Percentiles rank a stretch among this genome's conserved stretches.
These are phyloP conservation scores for Nidularia sp. DNA, from an alignment of 768 basidiomycete genomes.

Conservation along the genomic window DNA sequence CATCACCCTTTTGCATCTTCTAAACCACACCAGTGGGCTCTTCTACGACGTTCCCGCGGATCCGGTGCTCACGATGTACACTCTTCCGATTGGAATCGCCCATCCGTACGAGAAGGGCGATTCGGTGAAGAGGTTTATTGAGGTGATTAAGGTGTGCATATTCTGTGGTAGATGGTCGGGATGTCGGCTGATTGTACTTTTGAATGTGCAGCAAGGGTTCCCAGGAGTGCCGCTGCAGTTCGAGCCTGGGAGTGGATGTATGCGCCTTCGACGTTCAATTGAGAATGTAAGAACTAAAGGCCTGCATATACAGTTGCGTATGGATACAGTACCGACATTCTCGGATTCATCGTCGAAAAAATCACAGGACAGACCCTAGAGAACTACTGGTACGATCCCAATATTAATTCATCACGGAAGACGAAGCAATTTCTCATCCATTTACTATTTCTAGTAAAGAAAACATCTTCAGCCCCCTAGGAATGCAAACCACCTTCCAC, in stretches of 20 bases:
- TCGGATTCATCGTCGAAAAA: constrained; percentile 25
- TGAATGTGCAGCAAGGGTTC: constrained; percentile 11
- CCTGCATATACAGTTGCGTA: constrained; percentile 16
- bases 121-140: constrained; percentile 10
- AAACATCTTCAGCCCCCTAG: constrained; percentile 24
- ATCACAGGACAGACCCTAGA: constrained; percentile 21
- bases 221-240: constrained; percentile 20
- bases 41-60: constrained; percentile 15
- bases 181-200: too few species aligned
- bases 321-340: constrained; percentile 21
- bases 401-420: background rate
- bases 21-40: constrained; percentile 27
- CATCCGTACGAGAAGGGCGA: constrained; percentile 17
- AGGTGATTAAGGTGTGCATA: too few species aligned
- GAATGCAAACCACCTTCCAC: constrained; percentile 22
- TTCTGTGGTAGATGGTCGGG: too few species aligned
- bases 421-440: too few species aligned
- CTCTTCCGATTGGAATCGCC: constrained; percentile 13
- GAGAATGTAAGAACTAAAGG: too few species aligned
- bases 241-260: constrained; percentile 26
- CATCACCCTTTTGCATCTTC: constrained; percentile 20
- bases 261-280: background rate
- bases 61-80: background rate
- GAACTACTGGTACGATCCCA: constrained; percentile 18
- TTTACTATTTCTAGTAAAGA: constrained; percentile 8